phyloP scores from a whole-genome alignment of 164 flowering plant genomes.

The Dillenia turbinata region DNA sequence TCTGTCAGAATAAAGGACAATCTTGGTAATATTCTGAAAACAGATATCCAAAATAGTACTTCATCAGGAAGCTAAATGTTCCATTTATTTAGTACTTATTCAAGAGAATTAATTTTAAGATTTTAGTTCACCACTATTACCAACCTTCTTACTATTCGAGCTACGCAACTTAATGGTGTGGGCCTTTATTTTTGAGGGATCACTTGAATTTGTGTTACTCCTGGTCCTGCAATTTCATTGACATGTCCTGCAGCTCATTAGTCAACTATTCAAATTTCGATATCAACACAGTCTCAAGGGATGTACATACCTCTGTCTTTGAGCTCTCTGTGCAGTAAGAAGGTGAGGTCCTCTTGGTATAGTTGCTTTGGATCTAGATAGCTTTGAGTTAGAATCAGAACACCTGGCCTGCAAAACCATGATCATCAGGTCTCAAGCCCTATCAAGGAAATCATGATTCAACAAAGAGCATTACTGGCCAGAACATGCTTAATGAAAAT shows the following conservation, averaged over 20 bases:
- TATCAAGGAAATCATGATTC: too few species aligned
- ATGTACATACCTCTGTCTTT: slow-evolving; percentile 43
- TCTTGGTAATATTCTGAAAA: neutral
- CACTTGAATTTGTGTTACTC: slow-evolving; percentile 24
- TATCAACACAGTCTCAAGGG: too few species aligned
- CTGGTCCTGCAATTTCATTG: slow-evolving; percentile 46
- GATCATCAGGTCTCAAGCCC: too few species aligned
- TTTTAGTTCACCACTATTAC: slow-evolving; percentile 17
- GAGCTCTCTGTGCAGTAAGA: slow-evolving; percentile 75
- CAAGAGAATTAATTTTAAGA: too few species aligned
- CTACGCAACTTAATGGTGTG: slow-evolving; percentile 72
- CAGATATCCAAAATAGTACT: neutral
- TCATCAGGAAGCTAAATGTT: neutral
- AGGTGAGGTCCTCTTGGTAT: slow-evolving; percentile 88
- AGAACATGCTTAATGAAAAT: too few species aligned
- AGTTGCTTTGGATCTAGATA: slow-evolving; percentile 19
- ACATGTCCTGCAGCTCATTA: too few species aligned
- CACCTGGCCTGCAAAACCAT: too few species aligned
- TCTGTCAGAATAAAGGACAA: slow-evolving; percentile 24
- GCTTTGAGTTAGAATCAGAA: too few species aligned
- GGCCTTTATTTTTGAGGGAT: slow-evolving; percentile 18
- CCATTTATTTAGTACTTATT: too few species aligned
- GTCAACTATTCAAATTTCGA: too few species aligned
- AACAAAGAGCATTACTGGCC: too few species aligned
- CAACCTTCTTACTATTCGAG: slow-evolving; percentile 82